Percentiles rank a stretch among this genome's conserved stretches.
These are phyloP conservation scores for Fusarium nodosum DNA, from an alignment of 2,329 filamentous ascomycete genomes.

Conservation along the genomic window DNA sequence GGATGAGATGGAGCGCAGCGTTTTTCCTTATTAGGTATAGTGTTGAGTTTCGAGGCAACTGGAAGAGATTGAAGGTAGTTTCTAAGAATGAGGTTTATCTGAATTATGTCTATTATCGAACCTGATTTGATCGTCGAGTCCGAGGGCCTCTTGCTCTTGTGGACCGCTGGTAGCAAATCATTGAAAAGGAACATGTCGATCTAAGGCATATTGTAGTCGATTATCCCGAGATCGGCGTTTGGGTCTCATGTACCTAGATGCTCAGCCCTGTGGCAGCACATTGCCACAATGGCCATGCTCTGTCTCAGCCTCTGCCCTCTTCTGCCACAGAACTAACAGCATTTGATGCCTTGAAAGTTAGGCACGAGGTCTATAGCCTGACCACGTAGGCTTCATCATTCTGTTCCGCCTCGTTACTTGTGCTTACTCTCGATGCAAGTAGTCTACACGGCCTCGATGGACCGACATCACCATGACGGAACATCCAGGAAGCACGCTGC, in stretches of 20 bases:
- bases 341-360: background rate
- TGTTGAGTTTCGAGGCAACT: background rate
- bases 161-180: conserved; percentile 15
- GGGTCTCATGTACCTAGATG: background rate
- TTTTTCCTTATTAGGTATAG: conserved; percentile 35
- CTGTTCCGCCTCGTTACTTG: background rate
- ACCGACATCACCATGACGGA: background rate
- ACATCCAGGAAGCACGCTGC: background rate
- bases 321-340: background rate
- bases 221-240: conserved; percentile 24
- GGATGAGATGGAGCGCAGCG: conserved; percentile 28
- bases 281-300: conserved; percentile 18
- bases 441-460: background rate
- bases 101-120: background rate
- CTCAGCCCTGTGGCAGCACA: conserved; percentile 32
- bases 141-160: background rate
- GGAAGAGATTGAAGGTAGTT: conserved; percentile 5
- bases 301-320: background rate
- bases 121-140: conserved; percentile 11
- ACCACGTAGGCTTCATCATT: background rate
- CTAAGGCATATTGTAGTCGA: conserved; percentile 16
- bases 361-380: background rate
- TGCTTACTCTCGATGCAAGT: background rate
- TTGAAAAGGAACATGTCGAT: background rate
- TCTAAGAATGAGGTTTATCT: conserved; percentile 3